Evolutionary conservation across 2,329 filamentous ascomycete species (phyloP), one percentile per base, ranked within the genome.

Genomic region (Pyrenochaeta sp.): DNA sequence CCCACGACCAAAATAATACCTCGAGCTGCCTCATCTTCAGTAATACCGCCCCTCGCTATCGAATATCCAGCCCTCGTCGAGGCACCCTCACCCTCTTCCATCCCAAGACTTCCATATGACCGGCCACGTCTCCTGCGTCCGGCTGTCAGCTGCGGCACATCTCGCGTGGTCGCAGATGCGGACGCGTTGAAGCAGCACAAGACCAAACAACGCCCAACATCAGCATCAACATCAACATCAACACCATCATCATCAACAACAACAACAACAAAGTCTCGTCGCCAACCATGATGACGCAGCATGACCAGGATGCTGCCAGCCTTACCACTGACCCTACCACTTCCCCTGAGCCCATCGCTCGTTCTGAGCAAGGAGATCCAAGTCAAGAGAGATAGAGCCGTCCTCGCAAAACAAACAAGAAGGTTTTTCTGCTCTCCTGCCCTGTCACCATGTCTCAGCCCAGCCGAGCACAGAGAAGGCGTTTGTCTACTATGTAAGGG

Each of bases 241-340:
- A 37, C n/a, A n/a, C n/a, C 43, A 49, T 43, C 45, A 43, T 40
- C 54, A 54, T 30, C 32, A 41, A 46, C 46, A 50, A 39, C 27
- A 23, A 2, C 29, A 42, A 42, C 23, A 15, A 21, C 40, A 31
- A 14, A 29, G 15, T 14, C 30, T 23, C 45, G 30, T 42, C 40
- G 40, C 23, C 40, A 42, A 42, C 23, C 11, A 18, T 10, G 15
- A 31, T 49, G 37, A 43, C 36, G 37, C 21, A 20, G 18, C 29
- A 23, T 3, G 7, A 20, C n/a, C 14, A 27, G 14, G 35, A 37
- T 36, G 2, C 39, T n/a, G 10, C 39, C 39, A 41, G 39, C 21
- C 21, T 41, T 27, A 27, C 39, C 39, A 41, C n/a, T 35, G 5
- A 17, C 32, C 14, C 46, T 36, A 49, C 30, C 27, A 21, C n/a